Evolutionary conservation across 805 yeast genomes (phyloP).

Genomic region (Candida anglica): DNA sequence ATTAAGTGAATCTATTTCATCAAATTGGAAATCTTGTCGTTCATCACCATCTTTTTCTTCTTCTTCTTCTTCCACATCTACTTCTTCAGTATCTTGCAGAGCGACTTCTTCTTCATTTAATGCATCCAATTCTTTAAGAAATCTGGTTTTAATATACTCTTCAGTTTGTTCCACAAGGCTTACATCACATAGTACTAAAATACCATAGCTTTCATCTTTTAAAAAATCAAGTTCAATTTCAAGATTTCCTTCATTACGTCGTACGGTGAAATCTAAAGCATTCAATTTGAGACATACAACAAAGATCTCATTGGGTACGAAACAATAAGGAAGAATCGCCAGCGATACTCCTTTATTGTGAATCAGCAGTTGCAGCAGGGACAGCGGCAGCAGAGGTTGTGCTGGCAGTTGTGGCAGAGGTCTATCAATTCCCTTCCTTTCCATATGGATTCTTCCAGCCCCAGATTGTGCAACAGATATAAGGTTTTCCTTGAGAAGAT

Average conservation of each 20-base stretch:
- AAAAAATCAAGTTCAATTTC: constrained; percentile 18
- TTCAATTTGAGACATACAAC: constrained; percentile 26
- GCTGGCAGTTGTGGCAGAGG: too few species aligned
- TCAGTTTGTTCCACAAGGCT: constrained; percentile 21
- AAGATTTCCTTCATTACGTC: constrained; percentile 9
- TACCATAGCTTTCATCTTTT: constrained; percentile 26
- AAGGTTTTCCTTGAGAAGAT: constrained; percentile 29
- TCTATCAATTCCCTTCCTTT: too few species aligned
- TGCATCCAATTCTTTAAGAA: constrained; percentile 11
- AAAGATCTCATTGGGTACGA: constrained; percentile 33
- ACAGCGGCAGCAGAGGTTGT: too few species aligned
- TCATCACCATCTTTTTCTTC: not conserved
- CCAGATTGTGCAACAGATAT: constrained; percentile 32
- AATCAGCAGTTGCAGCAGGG: too few species aligned
- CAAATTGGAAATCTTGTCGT: too few species aligned
- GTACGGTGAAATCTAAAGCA: constrained; percentile 18
- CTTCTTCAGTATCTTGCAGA: not conserved
- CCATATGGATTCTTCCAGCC: too few species aligned
- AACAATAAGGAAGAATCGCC: too few species aligned
- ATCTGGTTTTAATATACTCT: constrained; percentile 19
- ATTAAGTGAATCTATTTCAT: too few species aligned
- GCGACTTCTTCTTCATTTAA: not conserved
- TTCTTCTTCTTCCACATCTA: not conserved
- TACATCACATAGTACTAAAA: constrained; percentile 24
- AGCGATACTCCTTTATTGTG: too few species aligned